Evolutionary conservation across 352 stramenopile genomes (phyloP), one percentile per base, ranked within the genome.

Genomic region (Globisporangium irregulare): DNA sequence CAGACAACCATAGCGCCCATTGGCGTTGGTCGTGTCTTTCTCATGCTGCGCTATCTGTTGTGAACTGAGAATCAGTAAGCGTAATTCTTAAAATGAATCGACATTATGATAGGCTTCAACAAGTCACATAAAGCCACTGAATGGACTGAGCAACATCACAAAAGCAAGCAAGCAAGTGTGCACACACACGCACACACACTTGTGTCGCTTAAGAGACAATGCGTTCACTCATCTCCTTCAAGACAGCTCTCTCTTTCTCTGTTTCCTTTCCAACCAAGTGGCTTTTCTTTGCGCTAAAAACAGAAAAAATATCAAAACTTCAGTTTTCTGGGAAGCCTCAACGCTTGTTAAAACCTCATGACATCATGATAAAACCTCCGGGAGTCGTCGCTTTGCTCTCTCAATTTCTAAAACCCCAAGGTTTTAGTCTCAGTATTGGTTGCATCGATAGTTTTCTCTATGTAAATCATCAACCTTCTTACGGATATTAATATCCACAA

Each of bases 261-360:
- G 14, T 48, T 48, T 20, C 41, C 43, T 50, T 50, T 50, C 15
- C 43, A 15, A 22, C 22, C 43, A n/a, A 9, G 54, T 5, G 29
- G 15, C 14, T 25, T 12, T 25, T 25, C 25, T 41, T 43, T 62
- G n/a, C 22, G 57, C 36, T 18, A 24, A 62, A 62, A 62, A 32
- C 29, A 63, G 58, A 63, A 63, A 46, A 60, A 55, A 22, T 55
- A 59, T 59, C 32, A 51, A 62, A 63, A 63, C 58, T 63, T 63
- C 58, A 63, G 58, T 38, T 63, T 63, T 60, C 10, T 18, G 32
- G n/a, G 15, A 50, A 50, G 15, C 43, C 43, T 22, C 15, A 20
- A 48, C 3, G 5, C 7, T 6, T 22, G 0, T 22, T n/a, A 63
- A 63, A 63, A 48, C 58, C 41, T 63, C 24, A 54, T 63, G 57